Evolutionary conservation across 768 basidiomycete species (phyloP), one percentile per base, ranked within the genome.

Genomic region (Hypsizygus marmoreus): DNA sequence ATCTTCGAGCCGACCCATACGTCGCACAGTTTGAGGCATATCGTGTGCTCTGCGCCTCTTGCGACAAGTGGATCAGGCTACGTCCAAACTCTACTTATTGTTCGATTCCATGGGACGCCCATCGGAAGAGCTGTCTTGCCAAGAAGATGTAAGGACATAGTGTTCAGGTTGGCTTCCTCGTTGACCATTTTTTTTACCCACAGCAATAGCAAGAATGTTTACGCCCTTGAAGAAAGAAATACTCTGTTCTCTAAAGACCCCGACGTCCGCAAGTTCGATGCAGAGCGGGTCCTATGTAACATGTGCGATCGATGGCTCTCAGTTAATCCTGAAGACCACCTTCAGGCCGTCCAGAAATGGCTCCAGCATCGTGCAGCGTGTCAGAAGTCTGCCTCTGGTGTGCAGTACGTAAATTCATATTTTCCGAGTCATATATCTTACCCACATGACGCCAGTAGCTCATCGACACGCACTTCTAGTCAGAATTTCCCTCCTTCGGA

Each of bases 21-120:
- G 86, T 90, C 31, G 84, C 81, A n/a, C 75, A 85, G 53, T 88
- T 88, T 59, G 87, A 90, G 65, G 80, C 88, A 0, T 89, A 89
- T 60, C 77, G 87, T 8, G 86, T 90, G 25, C 73, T 89, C 8
- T 90, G 88, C 63, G 84, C 82, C 35, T 81, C 77, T 4, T 91
- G 88, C 67, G 83, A 89, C 63, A 90, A 88, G 61, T 91, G 88
- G 88, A 89, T 91, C 51, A 76, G 89, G 12, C 72, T 91, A n/a
- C 76, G 88, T 6, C 87, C 88, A 33, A 91, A 91, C 62, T 90
- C 88, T 43, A 90, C 88, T 0, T 91, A 89, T 56, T 91, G 88
- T 58, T 86, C 82, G n/a, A 90, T 91, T 43, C 88, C 88, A 0
- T 91, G 88, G 88, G 87, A 90, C 59, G 88, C 88, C 3, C 88